Evolutionary conservation across 352 stramenopile species (phyloP).

Genomic region (Pythium vanterpoolii): DNA sequence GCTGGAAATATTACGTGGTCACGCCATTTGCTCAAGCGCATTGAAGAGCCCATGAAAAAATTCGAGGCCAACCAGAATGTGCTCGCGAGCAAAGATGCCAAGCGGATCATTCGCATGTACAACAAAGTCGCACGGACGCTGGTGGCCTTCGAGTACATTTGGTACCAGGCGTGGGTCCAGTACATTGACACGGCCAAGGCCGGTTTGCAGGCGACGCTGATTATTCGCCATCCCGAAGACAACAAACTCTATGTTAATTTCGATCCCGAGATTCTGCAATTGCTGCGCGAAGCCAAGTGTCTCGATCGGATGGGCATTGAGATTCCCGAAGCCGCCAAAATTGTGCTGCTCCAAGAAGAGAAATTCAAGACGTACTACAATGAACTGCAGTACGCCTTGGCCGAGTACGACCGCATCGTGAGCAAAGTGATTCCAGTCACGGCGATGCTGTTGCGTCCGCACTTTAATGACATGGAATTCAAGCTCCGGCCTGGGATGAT

Average conservation of each 20-base stretch:
- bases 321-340: conserved; percentile 97
- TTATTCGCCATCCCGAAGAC: conserved; percentile 98
- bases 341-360: conserved; percentile 96
- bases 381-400: conserved; percentile 95
- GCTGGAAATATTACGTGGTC: conserved; percentile 98
- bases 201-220: conserved; percentile 96
- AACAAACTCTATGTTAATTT: conserved; percentile 99
- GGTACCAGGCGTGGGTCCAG: conserved; percentile 98
- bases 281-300: conserved; percentile 97
- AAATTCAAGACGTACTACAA: conserved; percentile 99
- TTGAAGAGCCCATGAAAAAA: conserved; percentile 99
- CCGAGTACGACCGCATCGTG: conserved; percentile 97
- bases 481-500: conserved; percentile 98
- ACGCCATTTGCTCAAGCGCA: conserved; percentile 96
- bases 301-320: conserved; percentile 98
- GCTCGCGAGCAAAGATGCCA: conserved; percentile 95
- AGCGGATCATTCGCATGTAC: conserved; percentile 99
- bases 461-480: conserved; percentile 99
- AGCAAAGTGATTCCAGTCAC: conserved; percentile 98
- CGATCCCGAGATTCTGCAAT: conserved; percentile 97
- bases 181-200: conserved; percentile 98
- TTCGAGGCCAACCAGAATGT: conserved; percentile 99
- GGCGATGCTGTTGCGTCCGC: conserved; percentile 92
- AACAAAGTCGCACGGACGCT: conserved; percentile 98
- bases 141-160: conserved; percentile 99